Evolutionary conservation across 306 rosid species (phyloP), one percentile per base, ranked within the genome.

Genomic region (Geum urbanum): DNA sequence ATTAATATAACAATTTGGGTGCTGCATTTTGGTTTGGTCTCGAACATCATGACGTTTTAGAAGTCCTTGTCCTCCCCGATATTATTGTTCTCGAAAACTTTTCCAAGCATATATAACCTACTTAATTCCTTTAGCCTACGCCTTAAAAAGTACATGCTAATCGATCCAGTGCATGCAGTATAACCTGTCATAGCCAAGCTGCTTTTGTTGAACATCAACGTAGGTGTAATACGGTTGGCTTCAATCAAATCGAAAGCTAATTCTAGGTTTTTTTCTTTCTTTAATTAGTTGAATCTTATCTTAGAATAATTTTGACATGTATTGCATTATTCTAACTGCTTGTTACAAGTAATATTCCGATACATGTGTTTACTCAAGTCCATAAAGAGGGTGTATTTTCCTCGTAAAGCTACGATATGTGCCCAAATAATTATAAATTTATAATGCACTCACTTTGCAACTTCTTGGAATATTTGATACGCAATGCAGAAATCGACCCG

Each of bases 401-500:
- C 63, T 37, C 35, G 54, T 19, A 65, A 63, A 58, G 72, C 37
- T 32, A 32, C 37, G 37, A 32, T 2, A 84, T 73, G 74, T 61
- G 22, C 35, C 61, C 67, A 48, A 53, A 54, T 56, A 32, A 32
- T 32, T 32, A 32, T n/a, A n/a, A n/a, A n/a, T 1, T 3, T 32
- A 32, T 32, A 60, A 39, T 69, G 71, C 72, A 46, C 45, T 24
- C n/a, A 24, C 50, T 47, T 32, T 63, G 52, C 69, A 69, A 70
- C 65, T 78, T 84, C 53, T 67, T 61, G 70, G 89, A 82, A 84
- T 82, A 82, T 82, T 63, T 64, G 63, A 59, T 52, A 20, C 64
- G 50, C 47, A 39, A 61, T 43, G n/a, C 9, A 37, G 57, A 54
- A 79, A 64, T 67, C 67, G 45, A 63, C 55, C 66, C 71, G 52